Evolutionary conservation across 306 rosid species (phyloP).

Genomic region (Dryas alaskensis): DNA sequence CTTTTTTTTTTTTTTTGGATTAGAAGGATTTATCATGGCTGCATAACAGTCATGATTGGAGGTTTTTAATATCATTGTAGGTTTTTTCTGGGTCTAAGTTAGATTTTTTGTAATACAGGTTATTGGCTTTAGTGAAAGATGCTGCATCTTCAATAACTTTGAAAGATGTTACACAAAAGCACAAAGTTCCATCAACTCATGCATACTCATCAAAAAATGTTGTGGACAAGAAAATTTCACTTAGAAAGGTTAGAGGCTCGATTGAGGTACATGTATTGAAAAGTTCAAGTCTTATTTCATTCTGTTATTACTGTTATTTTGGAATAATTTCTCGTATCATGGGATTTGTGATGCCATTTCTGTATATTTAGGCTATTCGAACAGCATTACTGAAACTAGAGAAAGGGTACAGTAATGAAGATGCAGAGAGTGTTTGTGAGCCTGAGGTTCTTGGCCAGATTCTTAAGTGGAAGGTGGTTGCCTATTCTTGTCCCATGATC

Average conservation of each 20-base stretch:
- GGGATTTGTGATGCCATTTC: background rate
- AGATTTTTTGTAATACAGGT: slow-evolving; percentile 35
- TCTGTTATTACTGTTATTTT: background rate
- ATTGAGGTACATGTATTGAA: slow-evolving; percentile 42
- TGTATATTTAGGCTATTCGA: slow-evolving; percentile 50
- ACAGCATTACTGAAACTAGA: slow-evolving; percentile 48
- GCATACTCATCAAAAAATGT: slow-evolving; percentile 19
- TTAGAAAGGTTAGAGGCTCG: slow-evolving; percentile 61
- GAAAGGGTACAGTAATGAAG: slow-evolving; percentile 53
- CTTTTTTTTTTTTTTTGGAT: background rate
- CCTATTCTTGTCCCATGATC: background rate
- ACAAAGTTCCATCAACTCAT: slow-evolving; percentile 21
- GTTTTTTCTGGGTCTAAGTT: background rate
- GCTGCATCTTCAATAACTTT: slow-evolving; percentile 26
- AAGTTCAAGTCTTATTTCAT: background rate
- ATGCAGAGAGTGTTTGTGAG: slow-evolving; percentile 63
- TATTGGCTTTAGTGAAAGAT: slow-evolving; percentile 42
- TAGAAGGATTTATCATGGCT: background rate
- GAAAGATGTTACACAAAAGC: slow-evolving; percentile 36
- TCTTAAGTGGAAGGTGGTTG: slow-evolving; percentile 55
- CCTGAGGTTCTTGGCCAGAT: slow-evolving; percentile 47
- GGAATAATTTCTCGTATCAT: background rate
- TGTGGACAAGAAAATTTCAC: slow-evolving; percentile 36
- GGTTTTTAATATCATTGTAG: background rate
- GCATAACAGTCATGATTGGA: background rate